Evolutionary conservation across 495 filamentous ascomycete species (phyloP).

Genomic region (Cenococcum geophilum): DNA sequence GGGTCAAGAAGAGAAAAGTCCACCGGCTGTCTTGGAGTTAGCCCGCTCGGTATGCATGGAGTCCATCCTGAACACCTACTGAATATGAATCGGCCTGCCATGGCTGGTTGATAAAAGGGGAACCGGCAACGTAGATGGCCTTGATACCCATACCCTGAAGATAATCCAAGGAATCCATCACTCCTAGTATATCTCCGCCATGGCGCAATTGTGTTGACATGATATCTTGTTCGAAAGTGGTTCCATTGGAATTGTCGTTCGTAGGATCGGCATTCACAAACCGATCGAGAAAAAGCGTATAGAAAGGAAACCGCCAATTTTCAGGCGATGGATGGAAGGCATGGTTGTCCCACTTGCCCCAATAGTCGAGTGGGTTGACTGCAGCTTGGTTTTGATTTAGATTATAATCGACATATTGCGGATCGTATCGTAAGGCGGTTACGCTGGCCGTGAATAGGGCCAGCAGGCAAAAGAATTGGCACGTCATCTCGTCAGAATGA

Average conservation of each 20-base stretch:
- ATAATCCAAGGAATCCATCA: constrained; percentile 65
- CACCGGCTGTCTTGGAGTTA: constrained; percentile 41
- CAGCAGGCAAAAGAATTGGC: background rate
- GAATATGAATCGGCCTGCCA: constrained; percentile 60
- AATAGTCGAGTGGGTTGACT: constrained; percentile 55
- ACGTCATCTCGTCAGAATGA: background rate
- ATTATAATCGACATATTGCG: constrained; percentile 50
- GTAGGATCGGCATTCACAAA: constrained; percentile 67
- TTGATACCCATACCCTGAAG: constrained; percentile 71
- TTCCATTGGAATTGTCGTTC: constrained; percentile 67
- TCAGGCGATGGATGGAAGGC: constrained; percentile 52
- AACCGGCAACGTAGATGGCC: constrained; percentile 48
- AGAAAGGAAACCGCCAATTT: constrained; percentile 69
- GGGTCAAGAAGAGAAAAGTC: constrained; percentile 65
- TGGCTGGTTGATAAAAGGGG: constrained; percentile 60
- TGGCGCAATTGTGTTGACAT: constrained; percentile 66
- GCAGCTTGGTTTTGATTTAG: constrained; percentile 59
- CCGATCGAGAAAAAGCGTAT: constrained; percentile 63
- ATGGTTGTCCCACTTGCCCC: constrained; percentile 53
- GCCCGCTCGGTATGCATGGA: background rate
- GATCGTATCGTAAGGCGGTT: constrained; percentile 45
- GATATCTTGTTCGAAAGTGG: constrained; percentile 62
- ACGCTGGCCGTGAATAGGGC: background rate
- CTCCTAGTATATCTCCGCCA: constrained; percentile 61
- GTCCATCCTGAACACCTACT: background rate